phyloP scores from a whole-genome alignment of 2,329 filamentous ascomycete species.

The Colletotrichum incanum region DNA sequence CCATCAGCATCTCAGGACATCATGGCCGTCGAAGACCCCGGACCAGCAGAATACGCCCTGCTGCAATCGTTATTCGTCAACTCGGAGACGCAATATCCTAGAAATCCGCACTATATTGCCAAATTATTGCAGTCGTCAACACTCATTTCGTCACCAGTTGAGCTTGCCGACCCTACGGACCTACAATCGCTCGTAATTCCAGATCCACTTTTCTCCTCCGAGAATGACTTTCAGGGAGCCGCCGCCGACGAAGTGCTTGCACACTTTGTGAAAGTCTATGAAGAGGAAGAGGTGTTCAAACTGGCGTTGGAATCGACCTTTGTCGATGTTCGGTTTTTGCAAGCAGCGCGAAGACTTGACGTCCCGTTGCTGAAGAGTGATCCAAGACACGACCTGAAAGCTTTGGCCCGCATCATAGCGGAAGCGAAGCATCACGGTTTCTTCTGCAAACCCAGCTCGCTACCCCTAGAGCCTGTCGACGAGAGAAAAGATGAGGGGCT shows the following conservation, averaged over 20 bases:
- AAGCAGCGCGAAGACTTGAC: constrained; percentile 15
- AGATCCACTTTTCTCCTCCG: neutral
- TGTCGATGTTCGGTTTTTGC: neutral
- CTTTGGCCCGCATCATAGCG: neutral
- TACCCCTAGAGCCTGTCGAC: constrained; percentile 40
- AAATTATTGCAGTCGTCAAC: neutral
- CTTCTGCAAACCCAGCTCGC: constrained; percentile 18
- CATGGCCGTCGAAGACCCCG: neutral
- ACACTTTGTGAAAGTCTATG: neutral
- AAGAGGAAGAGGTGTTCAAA: neutral
- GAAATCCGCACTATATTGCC: neutral
- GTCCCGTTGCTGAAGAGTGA: constrained; percentile 34
- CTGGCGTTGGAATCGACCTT: constrained; percentile 26
- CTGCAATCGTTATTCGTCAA: neutral
- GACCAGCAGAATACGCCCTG: constrained; percentile 20
- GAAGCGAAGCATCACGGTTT: constrained; percentile 21
- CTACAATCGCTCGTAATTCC: neutral
- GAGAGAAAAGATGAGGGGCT: constrained; percentile 39
- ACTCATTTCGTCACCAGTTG: neutral
- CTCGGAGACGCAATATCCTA: no score
- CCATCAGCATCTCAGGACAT: no score
- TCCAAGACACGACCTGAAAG: constrained; percentile 23
- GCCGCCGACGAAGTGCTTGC: neutral
- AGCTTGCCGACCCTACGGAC: neutral
- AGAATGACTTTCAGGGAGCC: neutral